Conservation (phyloP, 2,329 filamentous ascomycete genomes). For the Chaetomium globosum region DNA sequence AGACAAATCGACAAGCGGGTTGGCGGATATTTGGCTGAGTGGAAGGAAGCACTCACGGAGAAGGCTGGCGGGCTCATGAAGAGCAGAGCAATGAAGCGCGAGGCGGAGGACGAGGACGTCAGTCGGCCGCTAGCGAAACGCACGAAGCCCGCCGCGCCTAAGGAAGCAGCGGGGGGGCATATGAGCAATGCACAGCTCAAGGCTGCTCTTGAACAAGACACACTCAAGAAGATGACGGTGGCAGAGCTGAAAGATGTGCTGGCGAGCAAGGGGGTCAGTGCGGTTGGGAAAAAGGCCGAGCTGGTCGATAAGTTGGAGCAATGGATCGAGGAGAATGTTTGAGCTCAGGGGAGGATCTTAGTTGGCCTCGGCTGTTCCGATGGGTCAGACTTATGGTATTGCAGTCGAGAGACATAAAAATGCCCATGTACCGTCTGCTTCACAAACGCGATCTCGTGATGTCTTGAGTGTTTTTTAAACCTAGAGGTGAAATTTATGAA, state of each 20-base stretch:
- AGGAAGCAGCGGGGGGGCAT: constrained; percentile 41
- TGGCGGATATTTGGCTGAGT: constrained; percentile 75
- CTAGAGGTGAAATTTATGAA: background rate
- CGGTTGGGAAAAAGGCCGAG: constrained; percentile 56
- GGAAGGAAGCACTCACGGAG: constrained; percentile 69
- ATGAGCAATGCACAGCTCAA: constrained; percentile 54
- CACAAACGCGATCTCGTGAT: background rate
- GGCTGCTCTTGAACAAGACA: constrained; percentile 49
- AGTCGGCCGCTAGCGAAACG: constrained; percentile 50
- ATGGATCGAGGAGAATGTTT: constrained; percentile 55
- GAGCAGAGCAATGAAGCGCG: constrained; percentile 54
- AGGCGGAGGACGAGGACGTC: constrained; percentile 51
- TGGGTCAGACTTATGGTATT: background rate
- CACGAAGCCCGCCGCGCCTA: constrained; percentile 40
- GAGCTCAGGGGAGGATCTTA: constrained; percentile 2
- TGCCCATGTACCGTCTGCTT: background rate
- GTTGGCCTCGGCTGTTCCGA: background rate
- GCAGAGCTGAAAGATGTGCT: constrained; percentile 56
- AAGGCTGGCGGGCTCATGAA: constrained; percentile 49
- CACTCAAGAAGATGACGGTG: constrained; percentile 58
- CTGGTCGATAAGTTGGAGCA: constrained; percentile 59
- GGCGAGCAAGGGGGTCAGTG: constrained; percentile 51
- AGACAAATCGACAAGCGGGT: constrained; percentile 88
- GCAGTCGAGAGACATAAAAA: background rate
- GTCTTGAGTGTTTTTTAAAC: no score